Evolutionary conservation across 257 asterid species (phyloP).

Genomic region (Salvia hispanica): DNA sequence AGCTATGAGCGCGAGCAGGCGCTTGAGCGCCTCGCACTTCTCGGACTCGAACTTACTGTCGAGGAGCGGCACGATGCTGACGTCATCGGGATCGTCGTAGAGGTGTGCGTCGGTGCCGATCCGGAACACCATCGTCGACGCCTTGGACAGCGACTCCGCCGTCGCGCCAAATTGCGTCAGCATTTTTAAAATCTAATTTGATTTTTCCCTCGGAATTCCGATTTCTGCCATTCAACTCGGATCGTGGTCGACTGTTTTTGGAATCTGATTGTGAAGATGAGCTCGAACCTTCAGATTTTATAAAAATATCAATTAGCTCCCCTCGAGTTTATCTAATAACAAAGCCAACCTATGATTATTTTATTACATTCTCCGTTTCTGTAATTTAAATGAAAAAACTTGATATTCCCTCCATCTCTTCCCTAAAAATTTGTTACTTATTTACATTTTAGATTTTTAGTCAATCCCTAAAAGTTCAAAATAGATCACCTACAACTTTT

Average conservation of each 20-base stretch:
- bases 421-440: too few species aligned
- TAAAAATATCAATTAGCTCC: conserved; percentile 11
- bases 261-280: conserved; percentile 29
- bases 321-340: not conserved
- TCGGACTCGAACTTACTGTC: conserved; percentile 96
- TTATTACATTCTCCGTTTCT: too few species aligned
- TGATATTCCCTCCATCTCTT: too few species aligned
- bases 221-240: not conserved
- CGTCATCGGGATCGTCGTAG: conserved; percentile 96
- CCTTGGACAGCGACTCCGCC: conserved; percentile 92
- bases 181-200: conserved; percentile 32
- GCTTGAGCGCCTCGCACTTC: conserved; percentile 94
- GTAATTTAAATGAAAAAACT: too few species aligned
- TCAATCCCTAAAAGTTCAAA: too few species aligned
- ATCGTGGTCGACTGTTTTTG: not conserved
- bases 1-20: conserved; percentile 89
- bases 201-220: not conserved
- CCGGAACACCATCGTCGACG: conserved; percentile 86
- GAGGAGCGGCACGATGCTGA: conserved; percentile 79
- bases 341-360: too few species aligned
- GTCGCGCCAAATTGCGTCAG: conserved; percentile 83
- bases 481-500: too few species aligned
- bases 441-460: too few species aligned
- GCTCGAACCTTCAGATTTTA: conserved; percentile 1
- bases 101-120: conserved; percentile 96